phyloP scores from a whole-genome alignment of 2,329 filamentous ascomycete species.

The Aspergillus pseudoterreus region DNA sequence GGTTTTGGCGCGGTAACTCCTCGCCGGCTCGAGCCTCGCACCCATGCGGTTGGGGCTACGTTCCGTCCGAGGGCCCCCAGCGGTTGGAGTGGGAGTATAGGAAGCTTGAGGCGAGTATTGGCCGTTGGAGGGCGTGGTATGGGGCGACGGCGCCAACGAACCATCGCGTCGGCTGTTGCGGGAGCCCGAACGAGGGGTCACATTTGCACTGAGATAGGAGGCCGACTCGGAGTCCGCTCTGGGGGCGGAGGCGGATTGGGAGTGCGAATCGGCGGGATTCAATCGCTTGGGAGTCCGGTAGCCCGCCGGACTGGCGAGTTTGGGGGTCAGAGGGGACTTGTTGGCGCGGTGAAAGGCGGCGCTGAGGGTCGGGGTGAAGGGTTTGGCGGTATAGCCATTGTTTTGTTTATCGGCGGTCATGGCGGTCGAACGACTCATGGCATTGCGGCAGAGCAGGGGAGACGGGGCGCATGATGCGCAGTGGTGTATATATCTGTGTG shows the following conservation, averaged over 20 bases:
- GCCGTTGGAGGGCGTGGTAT: slow-evolving; percentile 40
- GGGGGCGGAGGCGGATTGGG: slow-evolving; percentile 32
- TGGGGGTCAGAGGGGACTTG: slow-evolving; percentile 57
- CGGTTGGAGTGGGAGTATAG: slow-evolving; percentile 22
- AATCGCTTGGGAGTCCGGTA: slow-evolving; percentile 32
- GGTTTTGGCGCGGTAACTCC: slow-evolving; percentile 35
- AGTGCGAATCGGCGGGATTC: slow-evolving; percentile 10
- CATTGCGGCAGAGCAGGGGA: slow-evolving; percentile 35
- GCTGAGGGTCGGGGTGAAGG: slow-evolving; percentile 66
- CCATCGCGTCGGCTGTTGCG: slow-evolving; percentile 71
- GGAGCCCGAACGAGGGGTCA: slow-evolving; percentile 74
- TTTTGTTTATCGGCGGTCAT: slow-evolving; percentile 53
- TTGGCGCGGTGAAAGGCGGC: slow-evolving; percentile 56
- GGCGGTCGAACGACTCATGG: slow-evolving; percentile 42
- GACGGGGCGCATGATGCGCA: slow-evolving; percentile 34
- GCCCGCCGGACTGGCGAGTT: slow-evolving; percentile 47
- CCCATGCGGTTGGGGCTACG: slow-evolving; percentile 32
- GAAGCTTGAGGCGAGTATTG: slow-evolving; percentile 25
- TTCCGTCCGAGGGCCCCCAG: slow-evolving; percentile 24
- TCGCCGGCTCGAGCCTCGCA: slow-evolving; percentile 27
- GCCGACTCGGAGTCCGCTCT: slow-evolving; percentile 48
- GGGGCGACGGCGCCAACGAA: slow-evolving; percentile 59
- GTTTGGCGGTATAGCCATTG: slow-evolving; percentile 49
- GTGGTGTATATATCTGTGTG: too few species aligned
- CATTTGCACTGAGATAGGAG: slow-evolving; percentile 60